Percentiles rank a stretch among this genome's conserved stretches.
Evolutionary conservation across 306 rosid genomes (phyloP).

Genomic region (Malus fusca): DNA sequence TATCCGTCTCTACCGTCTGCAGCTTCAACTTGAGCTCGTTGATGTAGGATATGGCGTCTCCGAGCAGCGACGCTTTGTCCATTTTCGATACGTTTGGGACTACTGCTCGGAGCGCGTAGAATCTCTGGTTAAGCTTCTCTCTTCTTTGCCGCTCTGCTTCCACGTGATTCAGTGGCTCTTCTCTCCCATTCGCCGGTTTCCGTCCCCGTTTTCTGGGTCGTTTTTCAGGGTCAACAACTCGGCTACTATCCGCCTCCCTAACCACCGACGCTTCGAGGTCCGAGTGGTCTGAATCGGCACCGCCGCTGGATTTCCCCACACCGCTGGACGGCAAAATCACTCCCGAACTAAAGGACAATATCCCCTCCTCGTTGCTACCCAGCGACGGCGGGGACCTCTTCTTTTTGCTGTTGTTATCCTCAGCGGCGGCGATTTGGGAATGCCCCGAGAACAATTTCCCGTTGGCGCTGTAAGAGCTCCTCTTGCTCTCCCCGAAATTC

Average conservation of each 20-base stretch:
- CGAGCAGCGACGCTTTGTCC: constrained; percentile 94
- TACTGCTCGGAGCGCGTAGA: constrained; percentile 88
- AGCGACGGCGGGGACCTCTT: constrained; percentile 64
- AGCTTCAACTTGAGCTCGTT: constrained; percentile 74
- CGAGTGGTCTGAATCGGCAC: constrained; percentile 70
- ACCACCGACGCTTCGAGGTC: constrained; percentile 91
- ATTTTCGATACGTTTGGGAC: constrained; percentile 93
- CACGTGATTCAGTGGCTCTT: constrained; percentile 88
- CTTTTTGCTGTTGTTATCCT: constrained; percentile 38
- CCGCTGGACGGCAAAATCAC: constrained; percentile 49
- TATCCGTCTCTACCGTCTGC: constrained; percentile 44
- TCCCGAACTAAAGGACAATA: constrained; percentile 91
- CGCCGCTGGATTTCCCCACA: constrained; percentile 33
- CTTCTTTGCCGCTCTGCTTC: constrained; percentile 93
- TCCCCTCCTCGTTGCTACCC: constrained; percentile 74
- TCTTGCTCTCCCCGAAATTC: constrained; percentile 68
- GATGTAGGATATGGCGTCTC: constrained; percentile 82
- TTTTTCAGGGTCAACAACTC: constrained; percentile 72
- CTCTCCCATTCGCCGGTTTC: constrained; percentile 93
- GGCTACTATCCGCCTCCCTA: constrained; percentile 58
- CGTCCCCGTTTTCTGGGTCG: constrained; percentile 88
- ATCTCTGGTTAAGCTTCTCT: constrained; percentile 88
- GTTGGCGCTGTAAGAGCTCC: constrained; percentile 26
- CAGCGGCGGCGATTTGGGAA: constrained; percentile 39
- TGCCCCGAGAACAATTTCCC: constrained; percentile 45